Conservation (phyloP, 2,329 filamentous ascomycete species). For the Fusarium tjaetaba region DNA sequence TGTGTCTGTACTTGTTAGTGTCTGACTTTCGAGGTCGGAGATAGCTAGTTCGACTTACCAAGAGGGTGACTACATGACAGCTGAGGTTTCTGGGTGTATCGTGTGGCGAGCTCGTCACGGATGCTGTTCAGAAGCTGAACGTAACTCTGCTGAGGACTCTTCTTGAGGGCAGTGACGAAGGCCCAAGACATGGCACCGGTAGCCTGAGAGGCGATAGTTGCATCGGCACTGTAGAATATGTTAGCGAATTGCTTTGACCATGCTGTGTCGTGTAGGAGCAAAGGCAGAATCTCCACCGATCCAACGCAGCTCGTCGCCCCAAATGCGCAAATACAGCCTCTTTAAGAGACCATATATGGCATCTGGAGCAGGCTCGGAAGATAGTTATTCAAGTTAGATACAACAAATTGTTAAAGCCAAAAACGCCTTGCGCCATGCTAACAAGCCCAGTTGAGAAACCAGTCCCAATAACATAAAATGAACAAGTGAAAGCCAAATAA, state of each 20-base stretch:
- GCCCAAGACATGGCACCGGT: slow-evolving; percentile 99
- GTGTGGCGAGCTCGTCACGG: slow-evolving; percentile 85
- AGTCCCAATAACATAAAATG: slow-evolving; percentile 14
- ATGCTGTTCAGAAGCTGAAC: slow-evolving; percentile 97
- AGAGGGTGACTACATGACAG: slow-evolving; percentile 96
- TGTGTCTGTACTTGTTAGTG: slow-evolving; percentile 59
- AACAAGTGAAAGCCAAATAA: slow-evolving; percentile 15
- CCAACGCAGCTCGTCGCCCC: slow-evolving; percentile 60
- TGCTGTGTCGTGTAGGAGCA: background rate
- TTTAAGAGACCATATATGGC: slow-evolving; percentile 46
- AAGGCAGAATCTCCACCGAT: slow-evolving; percentile 2
- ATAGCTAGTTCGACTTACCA: slow-evolving; percentile 66
- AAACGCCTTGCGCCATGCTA: slow-evolving; percentile 38
- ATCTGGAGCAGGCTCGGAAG: slow-evolving; percentile 53
- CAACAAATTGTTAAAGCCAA: slow-evolving; percentile 15
- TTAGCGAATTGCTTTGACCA: slow-evolving; percentile 20
- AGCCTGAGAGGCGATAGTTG: slow-evolving; percentile 88
- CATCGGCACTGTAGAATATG: slow-evolving; percentile 75
- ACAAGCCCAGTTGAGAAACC: slow-evolving; percentile 4
- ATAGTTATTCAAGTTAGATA: slow-evolving; percentile 37
- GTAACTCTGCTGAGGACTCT: slow-evolving; percentile 98
- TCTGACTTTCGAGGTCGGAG: background rate
- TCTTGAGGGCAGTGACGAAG: slow-evolving; percentile 91
- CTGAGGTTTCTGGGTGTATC: slow-evolving; percentile 95
- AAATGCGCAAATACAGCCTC: slow-evolving; percentile 53